Base-by-base conservation (phyloP, 106 monocot species). In the Dendrobium nobile region DNA sequence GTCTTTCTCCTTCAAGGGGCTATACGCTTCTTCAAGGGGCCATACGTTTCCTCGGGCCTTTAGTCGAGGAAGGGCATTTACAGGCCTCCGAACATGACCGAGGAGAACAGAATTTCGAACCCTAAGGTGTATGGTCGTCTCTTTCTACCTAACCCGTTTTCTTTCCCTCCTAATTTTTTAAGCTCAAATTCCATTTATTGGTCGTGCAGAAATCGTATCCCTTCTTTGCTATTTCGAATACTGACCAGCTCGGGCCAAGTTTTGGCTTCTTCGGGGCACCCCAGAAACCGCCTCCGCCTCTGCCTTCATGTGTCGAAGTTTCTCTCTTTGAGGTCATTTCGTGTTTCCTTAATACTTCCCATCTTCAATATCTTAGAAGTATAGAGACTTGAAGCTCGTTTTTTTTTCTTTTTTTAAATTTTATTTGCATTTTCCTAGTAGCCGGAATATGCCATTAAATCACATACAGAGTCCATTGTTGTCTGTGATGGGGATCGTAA, bases 241-340 rank as follows among this genome's bases (percentile, higher is more conserved):
- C 55, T 41, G 78, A 37, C 47, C 47, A 72, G n/a, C 42, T 33
- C 17, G 59, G 78, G 9, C 40, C 33, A n/a, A 81, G 84, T 41
- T 88, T 87, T 41, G 91, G 90, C 5, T 78, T 85, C 17, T 70
- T 74, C 27, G 83, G 74, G 20, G 22, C 86, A 27, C 65, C 73
- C 22, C 54, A 78, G 73, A 79, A 85, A 58, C 79, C 77, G 9
- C 81, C 88, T 1, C 88, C 87, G 27, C 90, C 64, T 64, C 9
- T 10, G 8, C 70, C 98, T 80, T 91, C 98, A 47, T 86, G 81
- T 73, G 72, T 88, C 42, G 94, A 99, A 85, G 95, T 99, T 11
- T 70, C 84, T 26, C 84, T 75, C 77, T 88, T 84, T 0, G 90
- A 92, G 82, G 90, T 91, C 80, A 79, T 4, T 20, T 22, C 10